Percentiles rank a stretch among this genome's conserved stretches.
phyloP scores from a whole-genome alignment of 805 yeast genomes.

The Geotrichum ghanense region DNA sequence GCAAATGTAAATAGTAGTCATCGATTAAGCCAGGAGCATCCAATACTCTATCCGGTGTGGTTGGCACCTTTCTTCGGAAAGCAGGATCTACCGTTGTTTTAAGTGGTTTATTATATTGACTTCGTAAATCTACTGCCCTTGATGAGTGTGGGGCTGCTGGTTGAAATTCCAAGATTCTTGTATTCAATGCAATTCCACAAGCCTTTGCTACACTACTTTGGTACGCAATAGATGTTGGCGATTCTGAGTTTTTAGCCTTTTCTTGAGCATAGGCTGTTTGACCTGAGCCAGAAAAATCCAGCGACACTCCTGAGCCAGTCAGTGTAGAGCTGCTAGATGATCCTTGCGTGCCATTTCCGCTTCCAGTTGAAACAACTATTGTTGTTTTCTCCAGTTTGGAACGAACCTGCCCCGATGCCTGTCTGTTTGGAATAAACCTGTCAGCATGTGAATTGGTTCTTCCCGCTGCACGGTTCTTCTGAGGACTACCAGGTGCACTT shows the following conservation, averaged over 20 bases:
- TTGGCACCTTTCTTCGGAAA: slow-evolving; percentile 51
- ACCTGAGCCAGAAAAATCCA: slow-evolving; percentile 32
- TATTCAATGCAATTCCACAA: slow-evolving; percentile 77
- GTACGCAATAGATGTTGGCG: slow-evolving; percentile 26
- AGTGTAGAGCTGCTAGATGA: slow-evolving; percentile 30
- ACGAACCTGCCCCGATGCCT: slow-evolving; percentile 37
- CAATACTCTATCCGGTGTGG: slow-evolving; percentile 82
- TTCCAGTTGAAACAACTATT: slow-evolving; percentile 1
- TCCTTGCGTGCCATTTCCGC: slow-evolving; percentile 12
- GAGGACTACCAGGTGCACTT: slow-evolving; percentile 19
- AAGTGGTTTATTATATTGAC: slow-evolving; percentile 26
- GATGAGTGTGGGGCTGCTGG: slow-evolving; percentile 67
- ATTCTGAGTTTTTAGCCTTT: background rate
- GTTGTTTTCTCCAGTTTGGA: slow-evolving; percentile 26
- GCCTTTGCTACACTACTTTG: slow-evolving; percentile 86
- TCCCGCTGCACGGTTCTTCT: slow-evolving; percentile 16
- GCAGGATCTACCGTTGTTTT: slow-evolving; percentile 23
- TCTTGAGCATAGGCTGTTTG: slow-evolving; percentile 20
- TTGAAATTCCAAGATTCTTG: slow-evolving; percentile 74
- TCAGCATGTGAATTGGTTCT: slow-evolving; percentile 29
- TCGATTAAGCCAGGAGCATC: slow-evolving; percentile 95
- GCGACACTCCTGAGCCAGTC: slow-evolving; percentile 33
- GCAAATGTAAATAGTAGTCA: slow-evolving; percentile 78
- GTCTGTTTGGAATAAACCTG: slow-evolving; percentile 51
- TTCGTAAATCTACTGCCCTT: slow-evolving; percentile 25